Base-by-base conservation (phyloP, 2,329 filamentous ascomycete species). In the Chrysoporthe puriensis region DNA sequence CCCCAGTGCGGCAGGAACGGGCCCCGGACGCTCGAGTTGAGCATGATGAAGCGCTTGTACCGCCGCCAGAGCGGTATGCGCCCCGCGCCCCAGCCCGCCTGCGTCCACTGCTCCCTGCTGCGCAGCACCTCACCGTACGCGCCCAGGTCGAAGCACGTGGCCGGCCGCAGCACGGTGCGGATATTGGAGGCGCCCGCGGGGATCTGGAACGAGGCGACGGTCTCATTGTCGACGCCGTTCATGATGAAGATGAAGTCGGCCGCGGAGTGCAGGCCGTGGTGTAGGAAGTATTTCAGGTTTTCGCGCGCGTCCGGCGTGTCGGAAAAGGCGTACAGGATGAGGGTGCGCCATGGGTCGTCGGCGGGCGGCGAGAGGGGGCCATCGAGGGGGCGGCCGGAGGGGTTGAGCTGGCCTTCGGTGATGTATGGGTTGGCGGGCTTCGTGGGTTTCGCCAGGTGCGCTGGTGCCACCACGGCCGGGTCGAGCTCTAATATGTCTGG, bases 201-300 rank as follows among this genome's bases (percentile, higher is more conserved):
- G 61, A 80, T 73, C 50, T 64, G 60, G 1, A 74, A 59, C 2
- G 60, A 40, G 50, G 67, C 64, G 2, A 70, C 72, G 6, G 68
- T 70, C 46, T 68, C 66, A 58, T 75, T 71, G 42, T 75, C 75
- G 54, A 74, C 71, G 48, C 79, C 79, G 61, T 80, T 78, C 60
- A 80, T 71, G 66, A 80, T 77, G 70, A 80, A 80, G 68, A 80
- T 71, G 69, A 80, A 80, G 71, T 80, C 79, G 59, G 78, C 79
- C 0, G 71, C 74, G 42, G 68, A 73, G 70, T 80, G 77, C 2
- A 81, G 71, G 43, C 77, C 79, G 62, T 80, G 75, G 43, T 71
- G 64, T 13, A 80, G 66, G 70, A 80, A 80, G 71, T 76, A 80
- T 11, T 72, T 52, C 32, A 80, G 69, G 72, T 80, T 80, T 57